Conservation (phyloP, 306 rosid species). For the Medicago lupulina region DNA sequence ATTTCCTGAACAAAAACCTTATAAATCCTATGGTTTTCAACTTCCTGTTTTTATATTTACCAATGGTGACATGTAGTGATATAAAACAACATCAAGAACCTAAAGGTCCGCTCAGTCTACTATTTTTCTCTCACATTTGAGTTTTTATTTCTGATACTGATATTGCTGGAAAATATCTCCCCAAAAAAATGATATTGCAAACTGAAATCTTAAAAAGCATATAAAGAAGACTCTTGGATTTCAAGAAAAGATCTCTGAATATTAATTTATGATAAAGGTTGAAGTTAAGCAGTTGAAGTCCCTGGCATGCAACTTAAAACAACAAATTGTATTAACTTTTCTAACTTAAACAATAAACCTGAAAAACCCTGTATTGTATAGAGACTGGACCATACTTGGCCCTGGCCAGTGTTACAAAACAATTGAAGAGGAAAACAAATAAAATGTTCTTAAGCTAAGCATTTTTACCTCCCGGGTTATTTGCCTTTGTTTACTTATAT, state of each 20-base stretch:
- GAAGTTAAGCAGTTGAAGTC: constrained; percentile 19
- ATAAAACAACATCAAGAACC: constrained; percentile 28
- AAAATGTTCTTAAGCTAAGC: constrained; percentile 42
- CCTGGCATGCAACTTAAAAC: constrained; percentile 4
- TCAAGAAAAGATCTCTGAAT: constrained; percentile 2
- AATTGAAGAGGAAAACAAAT: constrained; percentile 18
- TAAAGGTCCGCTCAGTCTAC: constrained; percentile 5
- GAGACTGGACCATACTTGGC: constrained; percentile 5
- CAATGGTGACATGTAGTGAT: not conserved
- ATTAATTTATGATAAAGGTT: constrained; percentile 19
- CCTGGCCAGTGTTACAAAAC: not conserved
- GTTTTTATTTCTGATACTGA: not conserved
- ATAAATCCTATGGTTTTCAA: constrained; percentile 14
- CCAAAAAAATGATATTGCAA: not conserved
- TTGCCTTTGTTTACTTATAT: constrained; percentile 84
- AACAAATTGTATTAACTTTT: not conserved
- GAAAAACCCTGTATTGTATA: constrained; percentile 18
- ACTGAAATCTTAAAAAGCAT: constrained; percentile 15
- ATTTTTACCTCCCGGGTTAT: constrained; percentile 86
- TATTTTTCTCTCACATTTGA: not conserved
- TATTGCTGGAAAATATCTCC: constrained; percentile 28
- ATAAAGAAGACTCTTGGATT: constrained; percentile 23
- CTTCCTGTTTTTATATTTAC: constrained; percentile 9
- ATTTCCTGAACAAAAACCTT: not conserved
- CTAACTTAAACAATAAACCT: not conserved